Percentiles rank a stretch among this genome's conserved stretches.
Conservation (phyloP, 805 yeast genomes). For the Lachancea sp. region DNA sequence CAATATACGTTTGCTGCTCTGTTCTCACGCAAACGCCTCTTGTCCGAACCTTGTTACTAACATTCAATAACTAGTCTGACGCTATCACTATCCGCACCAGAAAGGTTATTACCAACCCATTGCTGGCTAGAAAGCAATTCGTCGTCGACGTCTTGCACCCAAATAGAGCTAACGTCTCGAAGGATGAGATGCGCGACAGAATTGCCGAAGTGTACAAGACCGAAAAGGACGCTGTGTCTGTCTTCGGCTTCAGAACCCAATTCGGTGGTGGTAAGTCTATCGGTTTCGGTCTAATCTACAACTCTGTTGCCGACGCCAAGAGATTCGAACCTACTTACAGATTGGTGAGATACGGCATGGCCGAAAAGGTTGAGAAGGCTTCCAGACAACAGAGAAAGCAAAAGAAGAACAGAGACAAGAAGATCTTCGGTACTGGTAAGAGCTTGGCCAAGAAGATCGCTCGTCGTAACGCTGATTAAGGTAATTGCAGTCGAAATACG, state of each 20-base stretch:
- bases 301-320: constrained; percentile 95
- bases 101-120: constrained; percentile 97
- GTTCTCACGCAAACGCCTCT: too few species aligned
- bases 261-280: constrained; percentile 99
- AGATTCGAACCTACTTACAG: constrained; percentile 99
- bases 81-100: constrained; percentile 99
- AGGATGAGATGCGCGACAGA: constrained; percentile 97
- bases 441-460: constrained; percentile 89
- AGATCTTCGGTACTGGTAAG: constrained; percentile 97
- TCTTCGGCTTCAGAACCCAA: constrained; percentile 98
- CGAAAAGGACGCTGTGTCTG: constrained; percentile 91
- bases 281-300: constrained; percentile 98
- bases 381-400: constrained; percentile 99
- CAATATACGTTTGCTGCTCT: too few species aligned
- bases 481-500: constrained; percentile 2
- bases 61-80: too few species aligned
- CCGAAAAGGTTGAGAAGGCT: constrained; percentile 91
- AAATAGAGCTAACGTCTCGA: constrained; percentile 97
- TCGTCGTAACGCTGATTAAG: constrained; percentile 81
- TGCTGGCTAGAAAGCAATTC: constrained; percentile 98
- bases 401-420: constrained; percentile 99
- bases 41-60: too few species aligned
- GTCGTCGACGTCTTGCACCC: constrained; percentile 99
- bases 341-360: constrained; percentile 97
- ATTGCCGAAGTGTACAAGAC: constrained; percentile 84